These are phyloP conservation scores for Geopyxis carbonaria DNA, from an alignment of 495 filamentous ascomycete species.

Conservation along the genomic window DNA sequence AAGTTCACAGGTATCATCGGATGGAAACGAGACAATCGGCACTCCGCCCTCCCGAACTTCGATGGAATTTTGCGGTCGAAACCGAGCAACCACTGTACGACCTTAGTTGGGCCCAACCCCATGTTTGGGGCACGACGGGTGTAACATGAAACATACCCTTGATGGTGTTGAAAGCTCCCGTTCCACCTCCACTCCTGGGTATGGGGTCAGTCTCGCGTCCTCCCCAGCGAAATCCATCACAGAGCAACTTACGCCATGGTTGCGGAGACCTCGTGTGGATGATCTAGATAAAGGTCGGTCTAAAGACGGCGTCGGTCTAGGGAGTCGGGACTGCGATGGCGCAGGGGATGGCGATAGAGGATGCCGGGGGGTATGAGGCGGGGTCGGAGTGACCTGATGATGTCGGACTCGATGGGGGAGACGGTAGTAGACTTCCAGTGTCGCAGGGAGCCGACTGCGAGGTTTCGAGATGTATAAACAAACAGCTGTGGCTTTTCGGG, in stretches of 20 bases:
- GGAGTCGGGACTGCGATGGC: not conserved
- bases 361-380: no score
- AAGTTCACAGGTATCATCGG: constrained; percentile 74
- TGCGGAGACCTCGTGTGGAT: not conserved
- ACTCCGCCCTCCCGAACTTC: constrained; percentile 80
- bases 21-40: constrained; percentile 75
- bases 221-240: not conserved
- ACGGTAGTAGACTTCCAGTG: no score
- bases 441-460: no score
- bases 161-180: constrained; percentile 48
- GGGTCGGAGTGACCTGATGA: no score
- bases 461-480: no score
- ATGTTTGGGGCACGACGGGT: not conserved
- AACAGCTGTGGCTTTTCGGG: no score
- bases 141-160: constrained; percentile 39
- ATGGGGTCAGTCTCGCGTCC: not conserved
- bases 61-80: constrained; percentile 87
- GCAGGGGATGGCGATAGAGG: not conserved
- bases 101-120: constrained; percentile 8
- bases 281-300: not conserved
- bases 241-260: constrained; percentile 19
- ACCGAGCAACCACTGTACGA: constrained; percentile 69
- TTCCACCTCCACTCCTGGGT: constrained; percentile 22
- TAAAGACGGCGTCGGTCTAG: not conserved
- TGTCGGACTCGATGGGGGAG: no score